Base-by-base conservation (phyloP, 2,329 filamentous ascomycete species). In the Hypoxylon sp. region DNA sequence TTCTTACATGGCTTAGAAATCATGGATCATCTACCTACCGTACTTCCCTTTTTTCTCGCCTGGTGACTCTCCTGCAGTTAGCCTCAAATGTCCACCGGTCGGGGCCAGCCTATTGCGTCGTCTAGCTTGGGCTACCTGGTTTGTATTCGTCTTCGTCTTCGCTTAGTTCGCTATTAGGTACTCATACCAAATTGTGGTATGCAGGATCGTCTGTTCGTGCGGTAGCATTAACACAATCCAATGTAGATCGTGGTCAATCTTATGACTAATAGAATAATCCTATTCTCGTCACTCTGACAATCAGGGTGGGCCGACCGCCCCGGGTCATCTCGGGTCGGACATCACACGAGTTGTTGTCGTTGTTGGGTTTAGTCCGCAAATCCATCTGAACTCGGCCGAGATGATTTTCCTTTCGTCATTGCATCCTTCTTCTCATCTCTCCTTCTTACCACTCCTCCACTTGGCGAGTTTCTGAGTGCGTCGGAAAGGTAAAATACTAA, bases 1-100 rank as follows among this genome's bases (percentile, higher is more conserved):
- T 6, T 25, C 9, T 25, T 9, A 36, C 19, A 38, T 43, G 16
- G 55, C 51, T 58, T 58, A 58, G 52, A 58, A 58, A 58, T 58
- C 51, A 47, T 23, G 13, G 8, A 6, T 25, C 21, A n/a, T 25
- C 9, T 25, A 25, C 15, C 32, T 30, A 20, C 44, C n/a, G 21
- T 36, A 35, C 27, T 51, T 37, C 26, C 40, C 35, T 32, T 37
- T 19, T 35, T 27, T 40, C 17, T 30, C 13, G 35, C 32, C 36
- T 51, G 41, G 31, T 51, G 36, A 44, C 35, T 35, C 27, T n/a
- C 27, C 8, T 36, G 41, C 16, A 48, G 36, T 45, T 52, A 29
- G 12, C 17, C 37, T n/a, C 11, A 9, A 41, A 15, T n/a, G n/a
- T n/a, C n/a, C n/a, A n/a, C n/a, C n/a, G n/a, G n/a, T n/a, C n/a